These are phyloP conservation scores for Ambrosia artemisiifolia DNA, from an alignment of 129 eudicot genomes.

Conservation along the genomic window DNA sequence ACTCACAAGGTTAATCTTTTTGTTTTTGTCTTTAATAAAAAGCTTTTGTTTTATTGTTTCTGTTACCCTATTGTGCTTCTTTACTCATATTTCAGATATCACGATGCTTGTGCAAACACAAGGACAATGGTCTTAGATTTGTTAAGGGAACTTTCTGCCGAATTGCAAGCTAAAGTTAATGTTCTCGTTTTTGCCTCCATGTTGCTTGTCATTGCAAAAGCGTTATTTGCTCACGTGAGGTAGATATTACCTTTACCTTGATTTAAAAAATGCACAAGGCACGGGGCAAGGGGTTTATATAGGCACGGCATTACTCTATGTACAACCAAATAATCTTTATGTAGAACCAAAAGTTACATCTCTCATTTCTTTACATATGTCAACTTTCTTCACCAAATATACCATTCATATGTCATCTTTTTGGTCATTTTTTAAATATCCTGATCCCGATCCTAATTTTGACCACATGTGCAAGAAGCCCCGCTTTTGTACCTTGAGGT, in stretches of 20 bases:
- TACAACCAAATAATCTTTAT: no score
- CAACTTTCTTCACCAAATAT: no score
- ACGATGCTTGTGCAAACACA: conserved; percentile 79
- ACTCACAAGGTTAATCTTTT: conserved; percentile 55
- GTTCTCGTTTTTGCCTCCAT: conserved; percentile 78
- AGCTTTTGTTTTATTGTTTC: neutral
- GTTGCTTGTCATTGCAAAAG: conserved; percentile 88
- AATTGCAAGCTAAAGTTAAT: conserved; percentile 71
- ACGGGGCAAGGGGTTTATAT: no score
- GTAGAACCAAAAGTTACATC: no score
- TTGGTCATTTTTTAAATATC: no score
- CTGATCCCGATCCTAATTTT: no score
- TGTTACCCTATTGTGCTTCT: neutral
- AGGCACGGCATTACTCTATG: no score
- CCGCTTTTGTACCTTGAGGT: no score
- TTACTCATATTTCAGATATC: conserved; percentile 53
- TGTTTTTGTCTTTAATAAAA: neutral
- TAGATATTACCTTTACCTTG: neutral
- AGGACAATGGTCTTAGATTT: conserved; percentile 66
- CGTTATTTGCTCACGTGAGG: conserved; percentile 93
- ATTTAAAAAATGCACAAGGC: no score
- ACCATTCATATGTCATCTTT: no score
- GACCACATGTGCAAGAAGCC: no score
- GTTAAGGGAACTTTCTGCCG: conserved; percentile 69
- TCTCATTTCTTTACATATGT: no score